A percentile compares a stretch with the other conserved stretches of the same genome.
These are phyloP conservation scores for Fusarium vanettenii DNA, from an alignment of 2,329 filamentous ascomycete species.

Conservation along the genomic window DNA sequence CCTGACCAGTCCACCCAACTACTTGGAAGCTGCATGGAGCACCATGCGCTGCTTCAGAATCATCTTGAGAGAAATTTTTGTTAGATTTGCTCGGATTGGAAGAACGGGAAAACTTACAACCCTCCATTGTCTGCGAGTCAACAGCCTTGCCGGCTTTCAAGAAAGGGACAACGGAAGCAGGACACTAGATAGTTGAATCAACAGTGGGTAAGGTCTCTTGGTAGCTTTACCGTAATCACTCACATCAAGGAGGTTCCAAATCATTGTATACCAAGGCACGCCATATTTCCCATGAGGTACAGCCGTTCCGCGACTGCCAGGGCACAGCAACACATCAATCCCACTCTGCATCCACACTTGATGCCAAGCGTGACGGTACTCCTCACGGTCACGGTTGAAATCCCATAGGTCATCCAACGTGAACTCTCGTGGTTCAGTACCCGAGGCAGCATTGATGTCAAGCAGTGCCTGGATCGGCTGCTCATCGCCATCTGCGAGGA, in stretches of 20 bases:
- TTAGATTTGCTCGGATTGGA: fast-evolving
- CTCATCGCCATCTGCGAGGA: neutral
- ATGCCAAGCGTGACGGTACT: neutral
- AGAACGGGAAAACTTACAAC: neutral
- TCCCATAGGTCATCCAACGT: neutral
- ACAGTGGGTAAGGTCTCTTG: neutral
- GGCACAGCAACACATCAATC: neutral
- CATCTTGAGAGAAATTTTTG: neutral
- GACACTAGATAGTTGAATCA: neutral
- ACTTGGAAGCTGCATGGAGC: neutral
- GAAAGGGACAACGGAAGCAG: neutral
- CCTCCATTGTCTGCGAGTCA: neutral
- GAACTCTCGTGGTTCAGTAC: neutral
- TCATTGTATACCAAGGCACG: neutral
- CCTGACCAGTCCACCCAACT: neutral
- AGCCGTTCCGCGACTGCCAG: neutral
- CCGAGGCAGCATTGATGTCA: neutral
- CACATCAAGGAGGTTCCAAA: neutral
- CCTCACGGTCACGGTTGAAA: neutral
- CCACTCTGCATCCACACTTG: neutral
- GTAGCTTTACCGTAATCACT: fast-evolving
- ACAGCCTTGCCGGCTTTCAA: neutral
- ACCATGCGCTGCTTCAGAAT: neutral
- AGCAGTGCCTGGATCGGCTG: neutral
- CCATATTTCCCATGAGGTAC: neutral